These are phyloP conservation scores for Boletus speciosus DNA, from an alignment of 768 basidiomycete species.

Conservation along the genomic window DNA sequence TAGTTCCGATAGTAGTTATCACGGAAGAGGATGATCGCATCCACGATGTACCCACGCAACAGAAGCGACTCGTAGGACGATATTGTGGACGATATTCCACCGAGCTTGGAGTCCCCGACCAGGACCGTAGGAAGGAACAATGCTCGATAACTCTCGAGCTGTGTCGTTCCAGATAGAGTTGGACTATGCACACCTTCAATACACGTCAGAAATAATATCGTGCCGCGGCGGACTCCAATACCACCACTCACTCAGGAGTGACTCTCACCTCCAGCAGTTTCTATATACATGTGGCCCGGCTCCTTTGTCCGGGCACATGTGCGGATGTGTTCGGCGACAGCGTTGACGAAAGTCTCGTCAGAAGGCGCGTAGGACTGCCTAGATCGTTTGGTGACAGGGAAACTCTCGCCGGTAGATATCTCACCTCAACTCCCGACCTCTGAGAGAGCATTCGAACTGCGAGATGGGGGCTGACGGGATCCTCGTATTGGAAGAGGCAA, in stretches of 20 bases:
- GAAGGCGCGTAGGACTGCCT: conserved; percentile 42
- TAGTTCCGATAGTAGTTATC: conserved; percentile 87
- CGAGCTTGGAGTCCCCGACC: conserved; percentile 83
- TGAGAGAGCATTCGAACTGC: conserved; percentile 56
- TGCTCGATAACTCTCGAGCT: conserved; percentile 82
- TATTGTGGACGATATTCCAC: conserved; percentile 92
- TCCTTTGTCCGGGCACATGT: conserved; percentile 39
- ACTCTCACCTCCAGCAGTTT: conserved; percentile 92
- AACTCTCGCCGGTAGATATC: not conserved
- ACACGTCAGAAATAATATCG: not conserved
- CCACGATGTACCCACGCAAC: conserved; percentile 86
- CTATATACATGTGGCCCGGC: conserved; percentile 70
- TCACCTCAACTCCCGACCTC: conserved; percentile 32
- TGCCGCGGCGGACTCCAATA: not conserved
- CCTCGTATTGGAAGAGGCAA: conserved; percentile 80
- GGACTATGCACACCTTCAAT: conserved; percentile 86
- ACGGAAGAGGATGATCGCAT: conserved; percentile 77
- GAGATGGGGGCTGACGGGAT: conserved; percentile 92
- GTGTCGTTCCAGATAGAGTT: conserved; percentile 74
- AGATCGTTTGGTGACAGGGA: conserved; percentile 3
- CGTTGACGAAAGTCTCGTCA: conserved; percentile 61
- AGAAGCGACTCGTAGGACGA: conserved; percentile 89
- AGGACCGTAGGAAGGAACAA: conserved; percentile 86
- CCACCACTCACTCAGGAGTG: conserved; percentile 12
- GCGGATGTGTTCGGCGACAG: conserved; percentile 62